These are phyloP conservation scores for Monosporascus sp. DNA, from an alignment of 2,329 filamentous ascomycete genomes.

Conservation along the genomic window DNA sequence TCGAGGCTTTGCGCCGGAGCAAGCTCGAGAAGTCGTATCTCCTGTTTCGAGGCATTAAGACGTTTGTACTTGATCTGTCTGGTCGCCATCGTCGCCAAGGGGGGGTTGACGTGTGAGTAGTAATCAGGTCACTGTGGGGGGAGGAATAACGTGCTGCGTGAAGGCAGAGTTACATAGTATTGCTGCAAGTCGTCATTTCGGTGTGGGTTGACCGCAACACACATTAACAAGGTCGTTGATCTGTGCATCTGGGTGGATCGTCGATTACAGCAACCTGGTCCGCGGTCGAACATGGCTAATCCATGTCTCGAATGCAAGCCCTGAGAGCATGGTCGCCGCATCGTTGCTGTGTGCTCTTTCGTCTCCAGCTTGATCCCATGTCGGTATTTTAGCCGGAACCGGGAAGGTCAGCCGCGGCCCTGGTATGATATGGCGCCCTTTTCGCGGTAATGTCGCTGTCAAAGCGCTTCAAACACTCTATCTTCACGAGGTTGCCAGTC, in stretches of 20 bases:
- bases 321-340: not conserved
- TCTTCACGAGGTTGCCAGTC: no score
- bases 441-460: not conserved
- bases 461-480: no score
- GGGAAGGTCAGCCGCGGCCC: not conserved
- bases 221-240: not conserved
- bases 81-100: not conserved
- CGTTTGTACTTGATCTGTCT: conserved; percentile 8
- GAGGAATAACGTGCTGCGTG: not conserved
- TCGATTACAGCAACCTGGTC: not conserved
- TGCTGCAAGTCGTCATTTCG: not conserved
- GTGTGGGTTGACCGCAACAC: not conserved
- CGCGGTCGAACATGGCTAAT: not conserved
- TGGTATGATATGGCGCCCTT: not conserved
- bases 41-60: conserved; percentile 18
- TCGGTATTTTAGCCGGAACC: not conserved
- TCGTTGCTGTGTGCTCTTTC: no score
- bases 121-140: not conserved
- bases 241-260: not conserved
- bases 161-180: not conserved
- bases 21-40: conserved; percentile 30
- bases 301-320: not conserved
- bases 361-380: not conserved
- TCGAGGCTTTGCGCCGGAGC: conserved; percentile 21
- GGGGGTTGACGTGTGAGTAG: not conserved